phyloP scores from a whole-genome alignment of 1,284 basidiomycete species.

The Dichomitus squalens region DNA sequence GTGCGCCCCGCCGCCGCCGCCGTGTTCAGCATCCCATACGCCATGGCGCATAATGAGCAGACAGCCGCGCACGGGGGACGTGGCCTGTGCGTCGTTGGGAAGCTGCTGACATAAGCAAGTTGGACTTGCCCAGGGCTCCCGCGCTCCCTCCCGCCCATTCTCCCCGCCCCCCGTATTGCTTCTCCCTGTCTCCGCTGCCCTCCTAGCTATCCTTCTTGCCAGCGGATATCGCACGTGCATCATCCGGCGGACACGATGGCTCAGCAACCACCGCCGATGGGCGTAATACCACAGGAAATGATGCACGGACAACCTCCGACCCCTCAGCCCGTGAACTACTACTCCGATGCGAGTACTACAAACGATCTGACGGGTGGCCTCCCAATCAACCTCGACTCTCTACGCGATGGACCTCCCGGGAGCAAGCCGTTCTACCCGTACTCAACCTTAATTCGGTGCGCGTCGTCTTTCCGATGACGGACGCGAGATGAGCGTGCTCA shows the following conservation, averaged over 20 bases:
- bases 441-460: constrained; percentile 82
- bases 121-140: constrained; percentile 22
- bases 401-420: constrained; percentile 79
- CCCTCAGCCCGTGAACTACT: constrained; percentile 56
- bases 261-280: constrained; percentile 38
- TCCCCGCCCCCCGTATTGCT: constrained; percentile 19
- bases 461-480: constrained; percentile 17
- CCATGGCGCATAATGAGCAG: constrained; percentile 4
- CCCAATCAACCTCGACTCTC: constrained; percentile 80
- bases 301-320: constrained; percentile 22
- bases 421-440: constrained; percentile 88
- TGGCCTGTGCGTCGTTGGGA: constrained; percentile 38
- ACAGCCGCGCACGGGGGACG: constrained; percentile 15
- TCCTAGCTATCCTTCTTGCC: constrained; percentile 4
- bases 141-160: constrained; percentile 20
- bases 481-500: background rate
- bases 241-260: constrained; percentile 30
- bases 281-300: constrained; percentile 48
- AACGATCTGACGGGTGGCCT: constrained; percentile 78
- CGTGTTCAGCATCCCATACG: constrained; percentile 11
- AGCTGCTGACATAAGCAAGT: constrained; percentile 38
- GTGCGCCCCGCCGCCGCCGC: constrained; percentile 20
- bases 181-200: constrained; percentile 12
- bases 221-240: constrained; percentile 4
- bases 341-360: constrained; percentile 47